A percentile compares a stretch with the other conserved stretches of the same genome.
phyloP scores from a whole-genome alignment of 2,329 filamentous ascomycete genomes.

The Escovopsis weberi region DNA sequence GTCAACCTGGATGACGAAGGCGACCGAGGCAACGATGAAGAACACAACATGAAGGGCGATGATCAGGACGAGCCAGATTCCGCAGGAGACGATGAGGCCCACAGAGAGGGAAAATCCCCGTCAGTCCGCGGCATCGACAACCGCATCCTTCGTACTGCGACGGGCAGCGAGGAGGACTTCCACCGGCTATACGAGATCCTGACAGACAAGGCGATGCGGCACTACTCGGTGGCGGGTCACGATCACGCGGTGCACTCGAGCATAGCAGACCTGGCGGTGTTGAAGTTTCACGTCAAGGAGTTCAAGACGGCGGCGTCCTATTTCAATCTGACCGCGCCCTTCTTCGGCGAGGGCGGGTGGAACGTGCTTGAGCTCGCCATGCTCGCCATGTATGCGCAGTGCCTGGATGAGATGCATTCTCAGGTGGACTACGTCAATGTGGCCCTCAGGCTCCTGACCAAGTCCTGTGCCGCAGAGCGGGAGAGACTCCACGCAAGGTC shows the following conservation, averaged over 20 bases:
- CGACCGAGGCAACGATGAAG: constrained; percentile 20
- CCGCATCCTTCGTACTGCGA: constrained; percentile 43
- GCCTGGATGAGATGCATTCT: constrained; percentile 60
- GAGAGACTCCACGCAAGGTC: constrained; percentile 28
- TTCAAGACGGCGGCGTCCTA: constrained; percentile 59
- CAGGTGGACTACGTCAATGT: constrained; percentile 69
- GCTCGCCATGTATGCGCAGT: constrained; percentile 73
- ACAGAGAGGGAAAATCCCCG: constrained; percentile 5
- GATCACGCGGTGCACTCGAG: constrained; percentile 62
- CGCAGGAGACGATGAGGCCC: constrained; percentile 5
- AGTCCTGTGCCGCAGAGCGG: constrained; percentile 42
- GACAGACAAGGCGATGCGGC: constrained; percentile 71
- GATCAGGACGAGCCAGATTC: background rate
- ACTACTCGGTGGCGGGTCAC: constrained; percentile 69
- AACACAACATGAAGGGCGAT: background rate
- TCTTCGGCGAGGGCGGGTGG: constrained; percentile 70
- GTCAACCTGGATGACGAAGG: constrained; percentile 36
- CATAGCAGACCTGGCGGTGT: constrained; percentile 70
- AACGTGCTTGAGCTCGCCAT: constrained; percentile 65
- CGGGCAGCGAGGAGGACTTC: constrained; percentile 49
- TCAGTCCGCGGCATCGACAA: constrained; percentile 24
- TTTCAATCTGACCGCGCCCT: constrained; percentile 64
- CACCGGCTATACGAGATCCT: constrained; percentile 56
- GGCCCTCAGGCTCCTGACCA: constrained; percentile 58
- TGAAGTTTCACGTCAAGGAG: constrained; percentile 66